phyloP scores from a whole-genome alignment of 2,329 filamentous ascomycete species.

The Pseudogymnoascus sp. region DNA sequence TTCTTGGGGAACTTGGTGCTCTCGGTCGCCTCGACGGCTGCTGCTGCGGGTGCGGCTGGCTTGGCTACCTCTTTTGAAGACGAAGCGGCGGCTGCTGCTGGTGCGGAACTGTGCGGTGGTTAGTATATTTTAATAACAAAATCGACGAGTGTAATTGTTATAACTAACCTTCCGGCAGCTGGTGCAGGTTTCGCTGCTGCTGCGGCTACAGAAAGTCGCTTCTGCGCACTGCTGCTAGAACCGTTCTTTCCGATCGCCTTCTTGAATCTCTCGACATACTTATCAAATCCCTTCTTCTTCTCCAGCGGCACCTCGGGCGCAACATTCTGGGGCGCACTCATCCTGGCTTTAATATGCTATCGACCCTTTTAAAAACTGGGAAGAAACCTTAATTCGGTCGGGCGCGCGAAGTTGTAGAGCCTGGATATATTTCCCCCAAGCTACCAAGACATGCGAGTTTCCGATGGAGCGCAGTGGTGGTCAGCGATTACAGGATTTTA shows the following conservation, averaged over 20 bases:
- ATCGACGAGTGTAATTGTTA: background rate
- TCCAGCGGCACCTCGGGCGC: slow-evolving; percentile 14
- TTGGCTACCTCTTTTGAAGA: background rate
- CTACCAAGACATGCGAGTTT: background rate
- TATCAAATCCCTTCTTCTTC: slow-evolving; percentile 21
- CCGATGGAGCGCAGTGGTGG: too few relatives aligned
- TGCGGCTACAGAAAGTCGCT: slow-evolving; percentile 17
- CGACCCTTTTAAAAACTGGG: background rate
- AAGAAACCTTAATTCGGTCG: background rate
- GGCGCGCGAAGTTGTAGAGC: background rate
- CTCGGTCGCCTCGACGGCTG: background rate
- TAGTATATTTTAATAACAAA: background rate
- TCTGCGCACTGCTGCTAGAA: slow-evolving; percentile 12
- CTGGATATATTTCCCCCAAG: background rate
- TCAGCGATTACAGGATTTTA: too few relatives aligned
- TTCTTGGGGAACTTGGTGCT: background rate
- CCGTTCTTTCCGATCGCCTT: slow-evolving; percentile 14
- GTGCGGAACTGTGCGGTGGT: background rate
- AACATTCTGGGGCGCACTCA: slow-evolving; percentile 19
- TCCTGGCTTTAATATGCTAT: slow-evolving; percentile 11
- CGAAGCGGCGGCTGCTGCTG: background rate
- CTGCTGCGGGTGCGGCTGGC: background rate
- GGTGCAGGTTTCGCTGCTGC: slow-evolving; percentile 7
- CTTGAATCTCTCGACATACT: slow-evolving; percentile 22
- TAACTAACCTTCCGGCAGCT: slow-evolving; percentile 6